Percentiles rank a stretch among this genome's conserved stretches.
Evolutionary conservation across 208 protist species (phyloP).

Genomic region (Lotmaria passim): DNA sequence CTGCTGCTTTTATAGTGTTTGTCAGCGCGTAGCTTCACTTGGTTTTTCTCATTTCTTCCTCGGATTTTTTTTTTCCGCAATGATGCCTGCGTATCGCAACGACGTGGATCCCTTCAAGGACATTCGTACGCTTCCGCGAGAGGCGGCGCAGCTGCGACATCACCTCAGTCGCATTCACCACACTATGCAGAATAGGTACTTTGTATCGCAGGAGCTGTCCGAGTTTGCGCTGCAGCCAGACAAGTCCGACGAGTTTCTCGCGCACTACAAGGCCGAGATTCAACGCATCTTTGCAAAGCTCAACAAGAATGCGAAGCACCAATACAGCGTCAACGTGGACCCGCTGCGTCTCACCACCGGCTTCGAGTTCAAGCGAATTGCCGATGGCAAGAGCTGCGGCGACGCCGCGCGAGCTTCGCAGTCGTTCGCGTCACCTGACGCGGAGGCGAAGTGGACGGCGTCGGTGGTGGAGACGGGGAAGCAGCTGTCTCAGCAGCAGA

Average conservation of each 20-base stretch:
- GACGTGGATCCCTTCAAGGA: slow-evolving; percentile 76
- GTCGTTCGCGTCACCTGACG: slow-evolving; percentile 3
- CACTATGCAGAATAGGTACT: slow-evolving; percentile 74
- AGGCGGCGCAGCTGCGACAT: slow-evolving; percentile 54
- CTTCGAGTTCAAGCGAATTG: slow-evolving; percentile 41
- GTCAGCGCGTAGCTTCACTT: no score
- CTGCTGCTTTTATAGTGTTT: no score
- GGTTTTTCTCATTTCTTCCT: slow-evolving; percentile 11
- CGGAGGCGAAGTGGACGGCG: slow-evolving; percentile 26
- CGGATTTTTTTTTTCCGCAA: background rate
- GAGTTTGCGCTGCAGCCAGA: slow-evolving; percentile 77
- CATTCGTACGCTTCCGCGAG: slow-evolving; percentile 62
- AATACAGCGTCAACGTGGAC: slow-evolving; percentile 76
- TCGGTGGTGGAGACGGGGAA: slow-evolving; percentile 32
- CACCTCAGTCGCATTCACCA: slow-evolving; percentile 77
- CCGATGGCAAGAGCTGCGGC: background rate
- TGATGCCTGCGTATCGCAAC: slow-evolving; percentile 37
- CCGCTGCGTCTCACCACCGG: slow-evolving; percentile 50
- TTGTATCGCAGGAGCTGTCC: slow-evolving; percentile 53
- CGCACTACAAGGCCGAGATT: slow-evolving; percentile 71
- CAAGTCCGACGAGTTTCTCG: slow-evolving; percentile 63
- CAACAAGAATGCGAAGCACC: slow-evolving; percentile 48
- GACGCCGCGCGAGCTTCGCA: slow-evolving; percentile 1
- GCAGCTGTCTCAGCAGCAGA: slow-evolving; percentile 39
- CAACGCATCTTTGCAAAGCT: slow-evolving; percentile 63